Base-by-base conservation (phyloP, 768 basidiomycete species). In the Vishniacozyma victoriae region DNA sequence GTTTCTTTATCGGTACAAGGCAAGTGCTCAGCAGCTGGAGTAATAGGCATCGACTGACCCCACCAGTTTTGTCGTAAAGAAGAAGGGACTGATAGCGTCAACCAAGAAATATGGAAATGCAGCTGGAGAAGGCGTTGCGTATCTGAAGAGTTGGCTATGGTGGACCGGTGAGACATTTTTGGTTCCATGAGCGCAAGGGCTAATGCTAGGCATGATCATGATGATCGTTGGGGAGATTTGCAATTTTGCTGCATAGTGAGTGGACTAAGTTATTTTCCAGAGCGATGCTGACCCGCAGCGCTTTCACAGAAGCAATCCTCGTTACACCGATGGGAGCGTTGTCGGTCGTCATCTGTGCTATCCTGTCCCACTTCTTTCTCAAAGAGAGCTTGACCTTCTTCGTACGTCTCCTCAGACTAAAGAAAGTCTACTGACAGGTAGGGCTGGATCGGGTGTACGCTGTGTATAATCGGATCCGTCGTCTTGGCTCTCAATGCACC, bases 241-340 rank as follows among this genome's bases (percentile, higher is more conserved):
- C 29, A 73, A 73, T 41, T 68, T 69, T 40, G 60, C 66, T 2
- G 72, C 72, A 1, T 73, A 67, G 54, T 67, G 60, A 64, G 60
- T 64, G 23, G 26, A 27, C 41, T 9, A 5, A 33, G n/a, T n/a
- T 33, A 33, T n/a, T 16, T 11, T 3, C 15, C 20, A 29, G 16
- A 24, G 9, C 15, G 13, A n/a, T 33, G 27, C 14, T 19, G 16
- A n/a, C 33, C 67, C 82, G 84, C 40, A 90, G 92, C 66, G 87
- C 90, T 5, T 91, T 92, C 69, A 84, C 87, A 20, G 84, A 89
- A 69, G 89, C 89, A 23, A 84, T 97, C 60, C 82, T 96, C 51
- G 95, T 97, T 52, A 97, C 93, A 31, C 95, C 93, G 2, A 80
- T 99, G 60, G 93, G 93, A 35, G 91, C 93, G 6, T 80, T 99